A percentile compares a stretch with the other conserved stretches of the same genome.
phyloP scores from a whole-genome alignment of 805 yeast species.

The Candida ficus region DNA sequence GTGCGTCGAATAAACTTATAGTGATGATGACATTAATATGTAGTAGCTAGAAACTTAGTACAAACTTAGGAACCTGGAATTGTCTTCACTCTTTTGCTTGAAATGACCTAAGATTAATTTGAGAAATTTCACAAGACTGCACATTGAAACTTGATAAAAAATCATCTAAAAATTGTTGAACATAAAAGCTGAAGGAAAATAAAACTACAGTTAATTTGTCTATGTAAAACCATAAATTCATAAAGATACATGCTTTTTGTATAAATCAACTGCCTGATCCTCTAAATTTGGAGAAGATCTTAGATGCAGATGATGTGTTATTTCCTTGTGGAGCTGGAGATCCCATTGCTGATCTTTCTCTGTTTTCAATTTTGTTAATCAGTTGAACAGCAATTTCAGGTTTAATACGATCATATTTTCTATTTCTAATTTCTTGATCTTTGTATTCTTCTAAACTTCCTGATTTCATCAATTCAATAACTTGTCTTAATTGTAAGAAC shows the following conservation, averaged over 20 bases:
- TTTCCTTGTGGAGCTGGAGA: constrained; percentile 1
- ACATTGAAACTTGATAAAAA: no score
- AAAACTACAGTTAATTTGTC: no score
- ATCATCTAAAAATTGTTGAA: no score
- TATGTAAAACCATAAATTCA: background rate
- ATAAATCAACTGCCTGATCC: background rate
- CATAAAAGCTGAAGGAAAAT: no score
- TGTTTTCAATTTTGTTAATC: constrained; percentile 42
- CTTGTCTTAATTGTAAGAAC: constrained; percentile 74
- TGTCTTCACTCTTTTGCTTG: no score
- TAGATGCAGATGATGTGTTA: constrained; percentile 10
- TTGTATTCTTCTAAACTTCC: constrained; percentile 62
- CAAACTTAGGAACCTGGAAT: no score
- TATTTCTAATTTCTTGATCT: constrained; percentile 48
- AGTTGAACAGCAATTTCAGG: constrained; percentile 65
- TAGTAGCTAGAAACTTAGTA: no score
- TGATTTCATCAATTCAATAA: constrained; percentile 62
- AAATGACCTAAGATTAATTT: no score
- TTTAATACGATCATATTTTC: constrained; percentile 68
- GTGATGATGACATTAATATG: no score
- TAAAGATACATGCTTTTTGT: background rate
- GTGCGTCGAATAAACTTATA: no score
- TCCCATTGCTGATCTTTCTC: background rate
- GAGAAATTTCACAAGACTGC: no score
- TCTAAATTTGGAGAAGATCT: constrained; percentile 8